Conservation (phyloP, 768 basidiomycete species). For the Amanita jacksonii region DNA sequence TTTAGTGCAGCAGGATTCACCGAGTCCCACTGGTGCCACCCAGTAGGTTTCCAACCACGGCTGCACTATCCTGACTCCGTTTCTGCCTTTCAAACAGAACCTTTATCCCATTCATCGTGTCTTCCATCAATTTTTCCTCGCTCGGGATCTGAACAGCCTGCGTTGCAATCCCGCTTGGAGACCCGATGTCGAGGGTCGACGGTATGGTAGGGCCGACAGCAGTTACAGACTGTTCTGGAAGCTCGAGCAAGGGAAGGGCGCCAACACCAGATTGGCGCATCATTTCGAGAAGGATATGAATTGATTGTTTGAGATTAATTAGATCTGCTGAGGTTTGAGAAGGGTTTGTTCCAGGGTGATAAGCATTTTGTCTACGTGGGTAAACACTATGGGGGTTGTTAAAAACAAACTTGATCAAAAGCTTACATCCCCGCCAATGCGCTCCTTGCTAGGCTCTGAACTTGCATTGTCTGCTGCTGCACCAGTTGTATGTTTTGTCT, state of each 20-base stretch:
- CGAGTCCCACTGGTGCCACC: background rate
- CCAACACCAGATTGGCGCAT: conserved; percentile 57
- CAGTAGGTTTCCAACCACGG: conserved; percentile 32
- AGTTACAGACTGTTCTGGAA: conserved; percentile 5
- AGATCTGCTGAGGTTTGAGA: conserved; percentile 49
- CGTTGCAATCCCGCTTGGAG: background rate
- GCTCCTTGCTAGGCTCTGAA: conserved; percentile 39
- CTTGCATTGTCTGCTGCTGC: conserved; percentile 36
- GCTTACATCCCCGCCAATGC: conserved; percentile 48
- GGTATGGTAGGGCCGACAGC: too few relatives aligned
- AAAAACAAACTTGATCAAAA: background rate
- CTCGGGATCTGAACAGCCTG: conserved; percentile 14
- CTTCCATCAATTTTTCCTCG: conserved; percentile 30
- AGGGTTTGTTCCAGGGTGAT: conserved; percentile 44
- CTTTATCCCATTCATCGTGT: conserved; percentile 28
- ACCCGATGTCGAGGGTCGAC: too few relatives aligned
- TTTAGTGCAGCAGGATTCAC: too few relatives aligned
- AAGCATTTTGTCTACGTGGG: conserved; percentile 44
- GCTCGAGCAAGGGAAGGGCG: conserved; percentile 42
- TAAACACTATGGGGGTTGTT: background rate
- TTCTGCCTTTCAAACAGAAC: conserved; percentile 31
- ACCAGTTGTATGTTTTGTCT: conserved; percentile 44
- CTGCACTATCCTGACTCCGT: conserved; percentile 34
- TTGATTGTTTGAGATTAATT: conserved; percentile 38
- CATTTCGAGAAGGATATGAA: conserved; percentile 35